Conservation (phyloP, 2,329 filamentous ascomycete genomes). For the Thielaviopsis populi region DNA sequence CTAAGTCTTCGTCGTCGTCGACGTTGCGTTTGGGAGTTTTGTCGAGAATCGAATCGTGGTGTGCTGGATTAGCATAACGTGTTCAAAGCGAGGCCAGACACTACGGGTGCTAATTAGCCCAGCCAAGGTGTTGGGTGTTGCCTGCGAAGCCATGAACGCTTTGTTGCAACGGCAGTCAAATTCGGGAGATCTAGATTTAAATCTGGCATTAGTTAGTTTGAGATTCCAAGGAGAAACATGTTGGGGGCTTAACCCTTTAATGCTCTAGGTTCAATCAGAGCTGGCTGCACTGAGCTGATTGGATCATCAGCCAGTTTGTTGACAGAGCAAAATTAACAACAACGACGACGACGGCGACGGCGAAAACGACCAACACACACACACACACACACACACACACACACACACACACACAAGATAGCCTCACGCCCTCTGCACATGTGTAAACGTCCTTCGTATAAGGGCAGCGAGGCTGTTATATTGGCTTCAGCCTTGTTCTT, state of each 20-base stretch:
- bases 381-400: too few relatives aligned
- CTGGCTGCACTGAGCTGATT: too few relatives aligned
- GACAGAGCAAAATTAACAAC: not conserved
- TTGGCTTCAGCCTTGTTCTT: not conserved
- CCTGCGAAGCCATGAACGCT: not conserved
- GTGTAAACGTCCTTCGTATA: not conserved
- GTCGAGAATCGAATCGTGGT: not conserved
- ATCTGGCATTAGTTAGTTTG: not conserved
- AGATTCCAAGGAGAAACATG: not conserved
- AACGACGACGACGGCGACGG: not conserved
- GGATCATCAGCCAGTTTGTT: not conserved
- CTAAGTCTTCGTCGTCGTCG: not conserved
- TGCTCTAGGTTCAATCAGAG: not conserved
- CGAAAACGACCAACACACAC: too few relatives aligned
- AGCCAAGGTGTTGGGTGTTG: not conserved
- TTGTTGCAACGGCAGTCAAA: not conserved
- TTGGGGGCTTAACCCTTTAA: not conserved
- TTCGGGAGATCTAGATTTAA: not conserved
- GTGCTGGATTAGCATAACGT: not conserved
- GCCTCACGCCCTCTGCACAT: not conserved
- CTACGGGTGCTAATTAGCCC: not conserved
- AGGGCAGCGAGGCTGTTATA: not conserved
- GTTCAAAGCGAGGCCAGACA: not conserved
- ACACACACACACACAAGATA: too few relatives aligned
- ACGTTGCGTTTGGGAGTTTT: not conserved